Evolutionary conservation across 495 filamentous ascomycete species (phyloP), one percentile per base, ranked within the genome.

Genomic region (Apodospora peruviana): DNA sequence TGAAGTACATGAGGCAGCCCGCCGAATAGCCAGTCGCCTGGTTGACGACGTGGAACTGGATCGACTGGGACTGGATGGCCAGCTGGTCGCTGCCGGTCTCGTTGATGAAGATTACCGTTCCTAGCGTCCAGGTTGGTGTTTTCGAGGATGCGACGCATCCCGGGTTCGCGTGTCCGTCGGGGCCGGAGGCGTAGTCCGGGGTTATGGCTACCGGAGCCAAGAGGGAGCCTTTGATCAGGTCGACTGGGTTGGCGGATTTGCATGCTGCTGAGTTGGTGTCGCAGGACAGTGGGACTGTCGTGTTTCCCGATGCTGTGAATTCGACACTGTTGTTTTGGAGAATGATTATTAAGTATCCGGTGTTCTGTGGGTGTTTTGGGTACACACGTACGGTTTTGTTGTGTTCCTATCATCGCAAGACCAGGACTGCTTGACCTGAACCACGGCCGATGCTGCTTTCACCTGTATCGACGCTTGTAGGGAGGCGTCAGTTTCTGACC

Each of bases 21-120:
- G 55, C 54, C 9, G 47, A 38, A 27, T 57, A 48, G 16, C 49
- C 58, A 18, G 18, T 57, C 23, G 42, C 40, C 7, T 24, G 14
- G 39, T 57, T 61, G 37, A 24, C 50, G 2, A 57, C 41, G 12
- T 52, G 57, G 16, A 60, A 27, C 34, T 47, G 45, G 48, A 57
- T 51, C 12, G 35, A 43, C 14, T 54, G 53, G 5, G 53, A 43
- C 27, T 25, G 16, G 2, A 43, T 27, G 36, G 42, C 34, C 11
- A n/a, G 2, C 10, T 16, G 1, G 7, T 43, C 50, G n/a, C 53
- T 53, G 0, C 53, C 53, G 0, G 49, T 47, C 43, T 56, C 41
- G 35, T 56, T 50, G 36, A 48, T 11, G 24, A 45, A 56, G 45
- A 45, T 45, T 22, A 56, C 47, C 3, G 41, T 43, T 1, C 44